A percentile compares a stretch with the other conserved stretches of the same genome.
Conservation (phyloP, 805 yeast genomes). For the Yarrowia divulgata region DNA sequence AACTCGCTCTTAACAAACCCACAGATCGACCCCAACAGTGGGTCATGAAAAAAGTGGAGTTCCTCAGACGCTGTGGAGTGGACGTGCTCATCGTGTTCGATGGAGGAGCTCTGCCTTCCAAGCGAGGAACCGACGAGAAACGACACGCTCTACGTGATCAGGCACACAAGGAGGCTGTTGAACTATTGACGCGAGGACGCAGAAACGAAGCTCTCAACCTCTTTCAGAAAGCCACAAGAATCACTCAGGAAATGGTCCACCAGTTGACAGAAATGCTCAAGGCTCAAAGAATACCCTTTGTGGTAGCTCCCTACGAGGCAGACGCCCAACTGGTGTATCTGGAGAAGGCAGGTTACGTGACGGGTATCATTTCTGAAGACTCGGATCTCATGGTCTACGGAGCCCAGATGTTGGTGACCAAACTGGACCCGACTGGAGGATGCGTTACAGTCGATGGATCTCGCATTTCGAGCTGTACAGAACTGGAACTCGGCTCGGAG, state of each 20-base stretch:
- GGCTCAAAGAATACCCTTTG: constrained; percentile 62
- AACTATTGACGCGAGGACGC: constrained; percentile 59
- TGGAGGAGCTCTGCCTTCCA: constrained; percentile 85
- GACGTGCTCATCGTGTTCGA: constrained; percentile 91
- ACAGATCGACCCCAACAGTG: constrained; percentile 61
- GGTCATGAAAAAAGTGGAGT: constrained; percentile 67
- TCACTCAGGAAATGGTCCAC: constrained; percentile 91
- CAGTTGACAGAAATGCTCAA: constrained; percentile 77
- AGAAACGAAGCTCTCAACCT: constrained; percentile 66
- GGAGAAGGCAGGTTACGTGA: constrained; percentile 74
- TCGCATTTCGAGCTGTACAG: constrained; percentile 59
- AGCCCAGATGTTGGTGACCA: constrained; percentile 75
- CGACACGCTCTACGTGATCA: constrained; percentile 64
- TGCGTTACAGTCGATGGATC: constrained; percentile 73
- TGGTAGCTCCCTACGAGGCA: constrained; percentile 98
- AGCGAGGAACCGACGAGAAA: constrained; percentile 72
- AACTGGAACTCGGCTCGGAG: constrained; percentile 56
- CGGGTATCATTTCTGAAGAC: constrained; percentile 92
- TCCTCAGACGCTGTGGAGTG: constrained; percentile 72
- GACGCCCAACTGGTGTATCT: constrained; percentile 95
- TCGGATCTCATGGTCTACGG: constrained; percentile 93
- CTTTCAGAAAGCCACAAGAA: constrained; percentile 81
- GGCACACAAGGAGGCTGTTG: constrained; percentile 64
- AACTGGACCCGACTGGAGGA: constrained; percentile 71
- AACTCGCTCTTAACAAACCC: constrained; percentile 72